These are phyloP conservation scores for Mallotus japonicus DNA, from an alignment of 441 rosid genomes.

Conservation along the genomic window DNA sequence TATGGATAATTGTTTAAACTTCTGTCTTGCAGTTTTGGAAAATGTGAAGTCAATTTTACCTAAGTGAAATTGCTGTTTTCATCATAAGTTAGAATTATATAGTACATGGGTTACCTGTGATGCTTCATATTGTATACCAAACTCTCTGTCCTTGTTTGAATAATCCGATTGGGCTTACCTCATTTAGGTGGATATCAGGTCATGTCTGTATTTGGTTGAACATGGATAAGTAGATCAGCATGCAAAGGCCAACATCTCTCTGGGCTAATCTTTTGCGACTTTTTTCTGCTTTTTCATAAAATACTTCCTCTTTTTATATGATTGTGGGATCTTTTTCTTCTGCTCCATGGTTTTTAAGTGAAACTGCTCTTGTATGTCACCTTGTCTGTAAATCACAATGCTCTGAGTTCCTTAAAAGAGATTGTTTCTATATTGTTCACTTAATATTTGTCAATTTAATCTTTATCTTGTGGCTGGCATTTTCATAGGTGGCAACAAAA, in stretches of 20 bases:
- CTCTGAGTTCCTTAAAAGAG: neutral
- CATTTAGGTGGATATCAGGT: neutral
- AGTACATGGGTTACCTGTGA: no score
- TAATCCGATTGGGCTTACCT: neutral
- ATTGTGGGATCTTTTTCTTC: slow-evolving; percentile 1
- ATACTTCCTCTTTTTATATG: neutral
- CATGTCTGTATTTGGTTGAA: neutral
- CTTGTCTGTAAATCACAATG: neutral
- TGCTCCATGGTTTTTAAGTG: slow-evolving; percentile 1
- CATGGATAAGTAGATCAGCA: neutral
- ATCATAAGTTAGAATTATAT: neutral
- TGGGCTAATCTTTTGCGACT: neutral
- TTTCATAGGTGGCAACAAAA: slow-evolving; percentile 92
- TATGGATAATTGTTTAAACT: neutral
- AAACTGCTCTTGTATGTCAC: neutral
- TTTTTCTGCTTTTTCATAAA: neutral
- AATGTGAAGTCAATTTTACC: slow-evolving; percentile 3
- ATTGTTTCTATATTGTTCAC: slow-evolving; percentile 9
- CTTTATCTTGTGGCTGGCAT: slow-evolving; percentile 29
- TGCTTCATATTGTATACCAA: neutral
- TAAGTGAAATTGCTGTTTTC: neutral
- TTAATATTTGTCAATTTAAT: slow-evolving; percentile 10
- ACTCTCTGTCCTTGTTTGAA: neutral
- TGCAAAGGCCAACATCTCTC: slow-evolving; percentile 11
- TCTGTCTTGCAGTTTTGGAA: neutral